Evolutionary conservation across 805 yeast genomes (phyloP), one percentile per base, ranked within the genome.

Genomic region (Zygoascus biomembranicola): DNA sequence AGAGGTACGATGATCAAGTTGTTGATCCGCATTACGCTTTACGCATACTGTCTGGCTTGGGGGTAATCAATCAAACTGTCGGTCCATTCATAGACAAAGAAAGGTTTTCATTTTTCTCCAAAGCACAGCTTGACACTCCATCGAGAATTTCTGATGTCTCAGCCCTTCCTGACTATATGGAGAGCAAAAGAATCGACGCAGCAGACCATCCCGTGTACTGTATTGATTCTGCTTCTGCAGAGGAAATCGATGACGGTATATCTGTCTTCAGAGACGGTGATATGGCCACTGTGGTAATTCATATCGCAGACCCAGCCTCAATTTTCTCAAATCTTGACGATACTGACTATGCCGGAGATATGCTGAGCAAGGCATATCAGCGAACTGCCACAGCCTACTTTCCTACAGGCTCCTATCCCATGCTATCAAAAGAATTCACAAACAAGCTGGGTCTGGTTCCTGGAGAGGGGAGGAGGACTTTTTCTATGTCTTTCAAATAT

Each of bases 181-280:
- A 49, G 10, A 41, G 35, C 5, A 41, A 50, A 26, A 46, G 57
- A 13, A 39, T 48, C 16, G 57, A 57, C 19, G 49, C 52, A 9
- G 47, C 51, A 4, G 69, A 74, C 46, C 62, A 77, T 11, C 76
- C 79, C 0, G 82, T 90, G 1, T 92, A 81, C 65, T 90, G 97
- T 68, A 88, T 92, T 55, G 99, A 94, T 69, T 76, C 84, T 2
- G 79, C 73, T 2, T 76, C 75, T 43, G 96, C 98, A 0, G 84
- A 85, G 59, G 98, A 94, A 67, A 85, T 94, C 55, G 99, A 92
- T 67, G 99, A 92, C 68, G 99, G 97, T 47, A 75, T 92, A 28
- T 80, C 96, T 0, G 72, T 92, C 18, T 37, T 23, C 2, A 18
- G 48, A 1, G 49, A 52, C 11, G 60, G 57, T 3, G 60, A 62